Conservation (phyloP, 2,329 filamentous ascomycete species). For the Aureobasidium sp. region DNA sequence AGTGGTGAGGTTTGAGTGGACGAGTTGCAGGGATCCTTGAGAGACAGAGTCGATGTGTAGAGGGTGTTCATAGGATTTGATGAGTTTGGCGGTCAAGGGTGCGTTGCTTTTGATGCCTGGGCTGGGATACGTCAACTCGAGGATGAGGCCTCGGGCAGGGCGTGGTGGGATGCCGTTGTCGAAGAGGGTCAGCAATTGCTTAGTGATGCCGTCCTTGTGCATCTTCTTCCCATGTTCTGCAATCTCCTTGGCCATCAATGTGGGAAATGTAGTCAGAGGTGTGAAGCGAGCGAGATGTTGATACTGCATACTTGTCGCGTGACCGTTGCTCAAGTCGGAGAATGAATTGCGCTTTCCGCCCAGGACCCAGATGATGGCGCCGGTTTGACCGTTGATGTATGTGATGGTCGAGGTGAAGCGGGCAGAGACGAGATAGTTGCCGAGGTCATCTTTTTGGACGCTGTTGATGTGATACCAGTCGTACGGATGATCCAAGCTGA, state of each 20-base stretch:
- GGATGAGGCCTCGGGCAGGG: constrained; percentile 1
- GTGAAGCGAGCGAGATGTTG: constrained; percentile 27
- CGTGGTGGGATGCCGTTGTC: constrained; percentile 36
- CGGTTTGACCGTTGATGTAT: constrained; percentile 40
- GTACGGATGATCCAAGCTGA: background rate
- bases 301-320: constrained; percentile 20
- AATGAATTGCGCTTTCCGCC: constrained; percentile 22
- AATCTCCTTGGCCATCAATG: constrained; percentile 16
- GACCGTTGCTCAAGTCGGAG: constrained; percentile 20
- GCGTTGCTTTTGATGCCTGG: background rate
- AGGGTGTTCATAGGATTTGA: constrained; percentile 26
- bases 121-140: constrained; percentile 12
- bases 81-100: constrained; percentile 25
- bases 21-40: constrained; percentile 24
- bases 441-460: constrained; percentile 42
- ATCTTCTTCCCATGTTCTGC: background rate
- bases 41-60: constrained; percentile 20
- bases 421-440: constrained; percentile 48
- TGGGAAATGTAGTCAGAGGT: constrained; percentile 40
- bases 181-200: constrained; percentile 43
- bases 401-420: constrained; percentile 42
- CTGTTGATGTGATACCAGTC: constrained; percentile 51
- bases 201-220: constrained; percentile 27
- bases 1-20: constrained; percentile 30
- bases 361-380: constrained; percentile 45